phyloP scores from a whole-genome alignment of 2,329 filamentous ascomycete genomes.

The Ophidiomyces ophidiicola region DNA sequence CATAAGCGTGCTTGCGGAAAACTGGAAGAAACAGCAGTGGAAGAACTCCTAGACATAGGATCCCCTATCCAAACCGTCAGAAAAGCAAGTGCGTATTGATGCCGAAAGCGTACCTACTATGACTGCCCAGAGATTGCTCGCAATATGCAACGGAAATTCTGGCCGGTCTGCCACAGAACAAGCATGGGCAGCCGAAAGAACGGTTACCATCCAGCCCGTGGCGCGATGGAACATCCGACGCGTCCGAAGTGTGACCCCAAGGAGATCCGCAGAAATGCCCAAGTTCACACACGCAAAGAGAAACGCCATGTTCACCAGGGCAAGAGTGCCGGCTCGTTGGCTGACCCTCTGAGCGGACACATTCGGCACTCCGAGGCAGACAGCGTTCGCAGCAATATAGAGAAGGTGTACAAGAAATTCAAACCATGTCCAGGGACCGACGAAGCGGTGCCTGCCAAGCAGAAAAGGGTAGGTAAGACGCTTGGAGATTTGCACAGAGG shows the following conservation, averaged over 20 bases:
- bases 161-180: neutral
- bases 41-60: constrained; percentile 15
- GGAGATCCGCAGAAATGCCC: too few relatives aligned
- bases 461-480: constrained; percentile 20
- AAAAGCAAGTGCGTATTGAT: neutral
- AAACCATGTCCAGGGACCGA: constrained; percentile 14
- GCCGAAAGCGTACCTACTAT: neutral
- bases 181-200: too few relatives aligned
- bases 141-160: neutral
- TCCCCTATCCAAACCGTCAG: constrained; percentile 17
- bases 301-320: too few relatives aligned
- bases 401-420: constrained; percentile 7
- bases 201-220: too few relatives aligned
- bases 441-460: constrained; percentile 15
- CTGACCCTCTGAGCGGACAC: too few relatives aligned
- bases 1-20: constrained; percentile 18
- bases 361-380: too few relatives aligned
- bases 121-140: constrained; percentile 5
- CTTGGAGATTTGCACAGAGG: constrained; percentile 14
- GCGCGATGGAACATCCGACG: too few relatives aligned
- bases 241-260: too few relatives aligned
- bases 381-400: too few relatives aligned
- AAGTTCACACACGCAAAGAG: too few relatives aligned
- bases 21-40: constrained; percentile 17
- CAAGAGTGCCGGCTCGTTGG: too few relatives aligned